A percentile compares a stretch with the other conserved stretches of the same genome.
Conservation (phyloP, 106 monocot species). For the Dendrobium chrysotoxum region DNA sequence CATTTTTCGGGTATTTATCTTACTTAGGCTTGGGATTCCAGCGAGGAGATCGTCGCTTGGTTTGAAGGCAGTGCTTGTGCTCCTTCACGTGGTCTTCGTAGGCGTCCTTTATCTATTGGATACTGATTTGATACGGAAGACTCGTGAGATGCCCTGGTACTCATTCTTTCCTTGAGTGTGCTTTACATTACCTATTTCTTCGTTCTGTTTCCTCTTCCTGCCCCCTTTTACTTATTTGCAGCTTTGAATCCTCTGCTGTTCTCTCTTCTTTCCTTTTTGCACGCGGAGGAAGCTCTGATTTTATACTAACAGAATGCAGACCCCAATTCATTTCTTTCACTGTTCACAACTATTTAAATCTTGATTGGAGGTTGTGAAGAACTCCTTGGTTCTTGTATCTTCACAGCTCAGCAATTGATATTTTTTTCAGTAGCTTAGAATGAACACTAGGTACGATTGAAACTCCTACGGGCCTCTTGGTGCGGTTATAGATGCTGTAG, state of each 20-base stretch:
- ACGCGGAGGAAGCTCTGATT: neutral
- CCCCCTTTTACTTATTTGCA: neutral
- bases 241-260: neutral
- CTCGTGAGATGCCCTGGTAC: conserved; percentile 46
- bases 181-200: neutral
- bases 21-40: conserved; percentile 12
- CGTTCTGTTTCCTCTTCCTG: neutral
- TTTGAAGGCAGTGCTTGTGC: conserved; percentile 40
- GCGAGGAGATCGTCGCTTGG: conserved; percentile 43
- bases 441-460: neutral
- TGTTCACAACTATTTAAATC: neutral
- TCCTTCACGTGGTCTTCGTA: conserved; percentile 44
- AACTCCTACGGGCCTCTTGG: neutral
- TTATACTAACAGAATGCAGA: neutral
- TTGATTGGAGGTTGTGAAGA: neutral
- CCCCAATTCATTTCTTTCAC: neutral
- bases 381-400: neutral
- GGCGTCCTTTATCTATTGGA: conserved; percentile 55
- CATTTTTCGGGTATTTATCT: neutral
- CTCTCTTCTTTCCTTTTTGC: neutral
- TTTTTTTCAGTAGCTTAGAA: neutral
- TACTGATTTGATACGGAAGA: conserved; percentile 30
- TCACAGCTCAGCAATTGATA: neutral
- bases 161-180: neutral
- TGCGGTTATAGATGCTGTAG: neutral